Conservation (phyloP, 169 alveolate species). For the Plasmodium gaboni region DNA sequence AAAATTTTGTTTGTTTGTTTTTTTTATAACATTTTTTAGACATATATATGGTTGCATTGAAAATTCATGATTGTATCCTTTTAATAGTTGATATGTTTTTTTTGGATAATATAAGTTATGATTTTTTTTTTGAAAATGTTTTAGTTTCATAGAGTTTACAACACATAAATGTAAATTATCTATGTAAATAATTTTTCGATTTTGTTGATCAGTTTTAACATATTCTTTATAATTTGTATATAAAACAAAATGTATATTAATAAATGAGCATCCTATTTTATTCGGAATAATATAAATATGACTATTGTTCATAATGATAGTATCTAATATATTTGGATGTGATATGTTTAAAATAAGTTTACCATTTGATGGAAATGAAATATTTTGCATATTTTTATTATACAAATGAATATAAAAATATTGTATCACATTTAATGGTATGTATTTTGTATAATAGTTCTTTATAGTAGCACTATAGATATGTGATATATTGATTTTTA, state of each 20-base stretch:
- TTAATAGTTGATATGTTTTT: constrained; percentile 22
- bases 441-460: constrained; percentile 36
- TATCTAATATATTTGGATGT: constrained; percentile 29
- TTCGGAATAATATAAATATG: constrained; percentile 54
- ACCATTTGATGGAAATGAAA: constrained; percentile 51
- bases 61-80: constrained; percentile 13
- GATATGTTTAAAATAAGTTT: constrained; percentile 23
- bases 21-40: constrained; percentile 9
- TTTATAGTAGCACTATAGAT: constrained; percentile 25
- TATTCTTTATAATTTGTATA: not conserved
- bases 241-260: constrained; percentile 13
- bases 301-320: constrained; percentile 15
- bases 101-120: constrained; percentile 17
- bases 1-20: not conserved
- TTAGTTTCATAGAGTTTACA: constrained; percentile 9
- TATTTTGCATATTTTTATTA: constrained; percentile 19
- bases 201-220: not conserved
- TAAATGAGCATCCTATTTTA: constrained; percentile 49
- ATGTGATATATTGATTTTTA: constrained; percentile 14
- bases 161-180: constrained; percentile 29
- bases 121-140: constrained; percentile 50
- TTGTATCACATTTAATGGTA: constrained; percentile 54
- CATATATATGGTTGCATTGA: constrained; percentile 53
- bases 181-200: constrained; percentile 5
- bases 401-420: constrained; percentile 30